Evolutionary conservation across 2,329 filamentous ascomycete species (phyloP), one percentile per base, ranked within the genome.

Genomic region (Plectosphaerella cucumerina): DNA sequence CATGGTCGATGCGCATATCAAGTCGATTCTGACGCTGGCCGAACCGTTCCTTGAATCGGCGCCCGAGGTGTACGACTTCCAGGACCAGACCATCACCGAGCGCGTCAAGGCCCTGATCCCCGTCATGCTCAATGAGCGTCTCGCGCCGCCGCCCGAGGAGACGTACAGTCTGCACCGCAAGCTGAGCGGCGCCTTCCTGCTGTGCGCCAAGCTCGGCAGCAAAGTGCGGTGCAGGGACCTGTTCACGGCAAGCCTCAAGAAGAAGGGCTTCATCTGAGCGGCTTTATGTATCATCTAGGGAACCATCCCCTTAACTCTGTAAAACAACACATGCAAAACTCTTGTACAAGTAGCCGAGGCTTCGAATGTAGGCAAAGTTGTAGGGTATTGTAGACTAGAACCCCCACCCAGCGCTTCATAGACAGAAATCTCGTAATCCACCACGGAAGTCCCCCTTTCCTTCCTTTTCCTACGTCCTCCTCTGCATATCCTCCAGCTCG

Each of bases 91-190:
- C 2, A 97, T 99, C 59, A 99, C 94, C 1, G 92, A 97, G 63
- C 81, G 95, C 43, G 93, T 99, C 51, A 85, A 92, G 62, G 81
- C 77, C 4, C 78, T 96, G 49, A 97, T 99, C 58, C 94, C 94
- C 15, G 75, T 96, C 49, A 99, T 99, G 94, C 78, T 99, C 44
- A 82, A 83, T 51, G 94, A 99, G 74, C 75, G 94, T 34, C 72
- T 99, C 18, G 84, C 90, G 15, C 93, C 94, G 21, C 94, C 95
- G 21, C 94, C 94, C 0, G 95, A 99, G 72, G 94, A 99, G 76
- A 99, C 94, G 48, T 99, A 99, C 65, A 93, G 87, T 65, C 71
- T 99, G 62, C 94, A 99, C 70, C 82, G 94, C 54, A 99, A 99
- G 73, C 73, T 99, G 50, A 96, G 91, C 66, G 94, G 94, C 0